A percentile compares a stretch with the other conserved stretches of the same genome.
These are phyloP conservation scores for Chalciporus sphaerocephalus DNA, from an alignment of 768 basidiomycete species.

Conservation along the genomic window DNA sequence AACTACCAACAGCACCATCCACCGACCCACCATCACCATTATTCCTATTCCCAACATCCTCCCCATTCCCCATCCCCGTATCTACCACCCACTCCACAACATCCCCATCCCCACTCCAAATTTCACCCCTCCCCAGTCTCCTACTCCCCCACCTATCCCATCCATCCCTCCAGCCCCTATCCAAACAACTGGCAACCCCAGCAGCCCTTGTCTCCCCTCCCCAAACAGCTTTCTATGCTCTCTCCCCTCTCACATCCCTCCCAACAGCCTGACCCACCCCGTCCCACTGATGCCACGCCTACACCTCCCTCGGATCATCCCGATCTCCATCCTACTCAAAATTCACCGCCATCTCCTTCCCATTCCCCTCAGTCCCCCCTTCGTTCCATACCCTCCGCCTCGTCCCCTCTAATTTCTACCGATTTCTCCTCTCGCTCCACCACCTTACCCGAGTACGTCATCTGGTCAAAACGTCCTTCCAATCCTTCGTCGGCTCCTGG, in stretches of 20 bases:
- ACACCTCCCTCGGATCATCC: constrained; percentile 4
- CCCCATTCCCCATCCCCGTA: constrained; percentile 29
- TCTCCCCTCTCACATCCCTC: constrained; percentile 18
- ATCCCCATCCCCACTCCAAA: constrained; percentile 32
- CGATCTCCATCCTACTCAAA: constrained; percentile 1
- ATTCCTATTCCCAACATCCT: constrained; percentile 27
- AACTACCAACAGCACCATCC: constrained; percentile 31
- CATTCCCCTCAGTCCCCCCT: constrained; percentile 5
- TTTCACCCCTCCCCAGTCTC: constrained; percentile 34
- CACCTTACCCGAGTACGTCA: constrained; percentile 42
- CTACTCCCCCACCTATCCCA: constrained; percentile 27
- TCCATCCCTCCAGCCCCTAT: constrained; percentile 29
- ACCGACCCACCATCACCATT: constrained; percentile 31
- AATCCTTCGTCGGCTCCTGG: constrained; percentile 63
- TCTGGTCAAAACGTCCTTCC: constrained; percentile 70
- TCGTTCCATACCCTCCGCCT: neutral
- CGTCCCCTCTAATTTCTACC: constrained; percentile 4
- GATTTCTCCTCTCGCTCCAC: neutral
- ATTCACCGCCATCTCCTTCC: constrained; percentile 22
- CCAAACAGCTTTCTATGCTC: constrained; percentile 60
- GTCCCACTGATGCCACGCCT: neutral
- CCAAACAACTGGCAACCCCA: constrained; percentile 44
- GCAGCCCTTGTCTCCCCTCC: constrained; percentile 52
- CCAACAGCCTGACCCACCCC: neutral
- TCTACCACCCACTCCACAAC: constrained; percentile 10